A percentile compares a stretch with the other conserved stretches of the same genome.
These are phyloP conservation scores for Penicillium oxalicum DNA, from an alignment of 2,329 filamentous ascomycete species.

Conservation along the genomic window DNA sequence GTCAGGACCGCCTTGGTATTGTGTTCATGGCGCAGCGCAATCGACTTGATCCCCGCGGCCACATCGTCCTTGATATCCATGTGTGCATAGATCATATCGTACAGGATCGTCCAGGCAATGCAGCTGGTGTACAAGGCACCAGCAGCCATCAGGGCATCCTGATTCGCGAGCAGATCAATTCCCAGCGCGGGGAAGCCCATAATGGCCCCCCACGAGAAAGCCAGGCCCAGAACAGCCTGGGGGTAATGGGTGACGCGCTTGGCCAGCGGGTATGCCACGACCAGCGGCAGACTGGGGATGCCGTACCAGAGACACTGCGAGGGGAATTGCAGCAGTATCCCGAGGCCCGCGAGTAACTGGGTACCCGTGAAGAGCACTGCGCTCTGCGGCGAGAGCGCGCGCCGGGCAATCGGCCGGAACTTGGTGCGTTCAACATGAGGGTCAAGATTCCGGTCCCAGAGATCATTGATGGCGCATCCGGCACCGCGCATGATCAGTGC, in stretches of 20 bases:
- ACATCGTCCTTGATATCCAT: conserved; percentile 49
- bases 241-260: conserved; percentile 51
- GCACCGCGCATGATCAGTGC: conserved; percentile 48
- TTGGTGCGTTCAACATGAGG: conserved; percentile 47
- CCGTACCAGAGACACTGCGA: conserved; percentile 40
- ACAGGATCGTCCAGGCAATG: conserved; percentile 45
- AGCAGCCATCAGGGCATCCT: conserved; percentile 32
- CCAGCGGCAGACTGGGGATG: conserved; percentile 40
- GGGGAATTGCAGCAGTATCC: conserved; percentile 41
- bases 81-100: conserved; percentile 49
- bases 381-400: conserved; percentile 43
- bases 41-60: conserved; percentile 47
- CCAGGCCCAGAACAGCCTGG: conserved; percentile 47
- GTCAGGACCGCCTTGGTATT: conserved; percentile 42
- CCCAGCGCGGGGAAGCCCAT: conserved; percentile 45
- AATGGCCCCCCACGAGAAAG: conserved; percentile 48
- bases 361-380: conserved; percentile 42
- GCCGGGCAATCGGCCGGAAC: conserved; percentile 47
- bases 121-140: conserved; percentile 43
- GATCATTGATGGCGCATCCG: conserved; percentile 53
- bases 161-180: conserved; percentile 39
- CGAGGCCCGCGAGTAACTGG: conserved; percentile 39
- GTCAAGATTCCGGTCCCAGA: conserved; percentile 51
- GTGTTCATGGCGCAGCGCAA: conserved; percentile 45
- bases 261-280: conserved; percentile 46